These are phyloP conservation scores for Pisolithus albus DNA, from an alignment of 768 basidiomycete genomes.

Conservation along the genomic window DNA sequence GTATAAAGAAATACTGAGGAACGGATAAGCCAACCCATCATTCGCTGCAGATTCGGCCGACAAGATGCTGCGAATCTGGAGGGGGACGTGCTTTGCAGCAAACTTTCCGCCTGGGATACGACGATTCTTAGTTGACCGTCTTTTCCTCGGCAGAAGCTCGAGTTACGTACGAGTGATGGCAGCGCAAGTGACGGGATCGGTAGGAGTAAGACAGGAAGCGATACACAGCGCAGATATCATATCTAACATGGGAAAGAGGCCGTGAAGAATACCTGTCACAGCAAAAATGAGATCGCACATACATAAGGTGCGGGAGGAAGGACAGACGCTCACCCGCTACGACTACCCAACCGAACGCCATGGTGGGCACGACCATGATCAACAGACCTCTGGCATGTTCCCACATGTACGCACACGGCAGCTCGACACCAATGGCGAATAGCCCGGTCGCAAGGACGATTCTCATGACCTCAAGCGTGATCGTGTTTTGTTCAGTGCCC, in stretches of 20 bases:
- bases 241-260: constrained; percentile 63
- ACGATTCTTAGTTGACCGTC: too few species aligned
- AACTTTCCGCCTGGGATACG: constrained; percentile 53
- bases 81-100: constrained; percentile 62
- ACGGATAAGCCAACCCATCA: constrained; percentile 93
- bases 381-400: constrained; percentile 68
- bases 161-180: constrained; percentile 56
- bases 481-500: constrained; percentile 43
- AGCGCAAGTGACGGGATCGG: constrained; percentile 91
- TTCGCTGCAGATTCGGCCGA: constrained; percentile 92
- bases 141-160: background rate
- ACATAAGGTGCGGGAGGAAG: background rate
- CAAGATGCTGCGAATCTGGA: constrained; percentile 71
- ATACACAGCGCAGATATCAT: constrained; percentile 78
- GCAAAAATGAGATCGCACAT: background rate
- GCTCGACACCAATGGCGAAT: constrained; percentile 92
- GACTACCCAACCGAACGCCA: constrained; percentile 81
- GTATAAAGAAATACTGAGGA: constrained; percentile 81
- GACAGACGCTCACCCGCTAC: constrained; percentile 47
- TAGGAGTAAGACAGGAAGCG: constrained; percentile 87
- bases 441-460: constrained; percentile 87
- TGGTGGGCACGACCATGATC: constrained; percentile 71
- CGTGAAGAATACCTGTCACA: constrained; percentile 52
- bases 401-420: constrained; percentile 79
- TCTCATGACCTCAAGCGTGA: constrained; percentile 85